These are phyloP conservation scores for Xerocomus brunneocitrinus DNA, from an alignment of 768 basidiomycete genomes.

Conservation along the genomic window DNA sequence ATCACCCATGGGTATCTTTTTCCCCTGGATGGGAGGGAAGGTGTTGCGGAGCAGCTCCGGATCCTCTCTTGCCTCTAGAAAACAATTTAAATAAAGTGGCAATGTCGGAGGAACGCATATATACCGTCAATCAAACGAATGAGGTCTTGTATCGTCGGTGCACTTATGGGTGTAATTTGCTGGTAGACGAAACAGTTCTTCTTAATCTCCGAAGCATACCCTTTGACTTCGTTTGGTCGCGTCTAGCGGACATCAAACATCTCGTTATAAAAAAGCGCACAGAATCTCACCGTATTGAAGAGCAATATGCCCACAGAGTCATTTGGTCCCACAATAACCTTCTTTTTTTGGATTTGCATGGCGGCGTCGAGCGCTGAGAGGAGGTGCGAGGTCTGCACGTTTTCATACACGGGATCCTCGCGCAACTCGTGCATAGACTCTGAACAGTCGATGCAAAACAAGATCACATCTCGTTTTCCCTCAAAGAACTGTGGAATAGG, in stretches of 20 bases:
- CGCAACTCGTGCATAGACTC: conserved; percentile 77
- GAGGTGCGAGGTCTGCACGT: conserved; percentile 68
- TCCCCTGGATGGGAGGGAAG: conserved; percentile 62
- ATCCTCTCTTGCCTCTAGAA: conserved; percentile 61
- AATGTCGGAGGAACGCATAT: conserved; percentile 5
- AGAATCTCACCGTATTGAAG: conserved; percentile 78
- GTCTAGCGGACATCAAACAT: conserved; percentile 14
- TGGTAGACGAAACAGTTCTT: conserved; percentile 69
- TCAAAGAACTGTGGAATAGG: conserved; percentile 52
- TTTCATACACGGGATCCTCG: conserved; percentile 62
- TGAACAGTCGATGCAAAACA: conserved; percentile 97
- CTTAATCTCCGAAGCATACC: conserved; percentile 56
- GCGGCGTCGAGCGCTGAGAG: conserved; percentile 78
- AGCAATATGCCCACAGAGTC: conserved; percentile 88
- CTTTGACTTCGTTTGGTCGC: conserved; percentile 31
- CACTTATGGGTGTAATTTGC: conserved; percentile 70
- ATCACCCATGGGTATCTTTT: conserved; percentile 74
- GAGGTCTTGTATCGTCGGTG: conserved; percentile 75
- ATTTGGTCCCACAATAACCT: conserved; percentile 83
- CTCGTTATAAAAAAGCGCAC: background rate
- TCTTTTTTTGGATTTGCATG: conserved; percentile 83
- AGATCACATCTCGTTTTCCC: conserved; percentile 75
- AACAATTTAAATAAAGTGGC: conserved; percentile 1
- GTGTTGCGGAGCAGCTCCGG: conserved; percentile 48
- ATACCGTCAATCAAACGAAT: conserved; percentile 74